These are phyloP conservation scores for Allomyces macrogynus DNA, from an alignment of 192 early-diverging fungal genomes.

Conservation along the genomic window DNA sequence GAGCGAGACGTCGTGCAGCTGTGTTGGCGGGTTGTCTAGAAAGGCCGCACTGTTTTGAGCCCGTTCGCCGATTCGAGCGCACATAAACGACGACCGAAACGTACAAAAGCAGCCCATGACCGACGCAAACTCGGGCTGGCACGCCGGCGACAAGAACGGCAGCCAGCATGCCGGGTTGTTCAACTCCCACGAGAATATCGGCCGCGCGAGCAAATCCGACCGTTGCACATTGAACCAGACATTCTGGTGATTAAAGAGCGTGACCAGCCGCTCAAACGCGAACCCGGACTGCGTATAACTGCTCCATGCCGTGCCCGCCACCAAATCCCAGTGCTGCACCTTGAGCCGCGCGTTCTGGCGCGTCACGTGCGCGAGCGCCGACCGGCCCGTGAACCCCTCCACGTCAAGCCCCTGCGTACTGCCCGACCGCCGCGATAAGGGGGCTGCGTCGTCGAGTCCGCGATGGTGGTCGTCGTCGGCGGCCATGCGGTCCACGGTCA, in stretches of 20 bases:
- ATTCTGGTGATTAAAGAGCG: constrained; percentile 17
- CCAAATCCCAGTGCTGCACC: constrained; percentile 16
- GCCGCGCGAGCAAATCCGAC: constrained; percentile 8
- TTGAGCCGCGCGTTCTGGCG: constrained; percentile 2
- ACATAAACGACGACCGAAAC: not conserved
- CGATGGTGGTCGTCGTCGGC: constrained; percentile 4
- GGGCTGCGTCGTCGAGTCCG: not conserved
- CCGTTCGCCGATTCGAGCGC: no score
- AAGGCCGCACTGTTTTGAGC: no score
- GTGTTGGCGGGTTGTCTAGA: no score
- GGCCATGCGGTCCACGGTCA: constrained; percentile 9
- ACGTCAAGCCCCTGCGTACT: no score
- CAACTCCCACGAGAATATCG: constrained; percentile 20
- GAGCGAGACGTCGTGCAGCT: no score
- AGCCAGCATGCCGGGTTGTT: constrained; percentile 14
- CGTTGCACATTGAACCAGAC: constrained; percentile 20
- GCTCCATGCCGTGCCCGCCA: constrained; percentile 7
- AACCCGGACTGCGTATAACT: constrained; percentile 4
- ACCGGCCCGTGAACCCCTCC: no score
- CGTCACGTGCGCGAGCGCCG: not conserved
- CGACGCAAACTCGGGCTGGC: not conserved
- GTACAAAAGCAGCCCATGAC: not conserved
- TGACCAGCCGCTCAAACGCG: constrained; percentile 13
- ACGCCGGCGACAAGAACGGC: constrained; percentile 7
- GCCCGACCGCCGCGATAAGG: no score